Percentiles rank a stretch among this genome's conserved stretches.
These are phyloP conservation scores for Rhipidocladum racemiflorum DNA, from an alignment of 176 grass and related monocot species.

Conservation along the genomic window DNA sequence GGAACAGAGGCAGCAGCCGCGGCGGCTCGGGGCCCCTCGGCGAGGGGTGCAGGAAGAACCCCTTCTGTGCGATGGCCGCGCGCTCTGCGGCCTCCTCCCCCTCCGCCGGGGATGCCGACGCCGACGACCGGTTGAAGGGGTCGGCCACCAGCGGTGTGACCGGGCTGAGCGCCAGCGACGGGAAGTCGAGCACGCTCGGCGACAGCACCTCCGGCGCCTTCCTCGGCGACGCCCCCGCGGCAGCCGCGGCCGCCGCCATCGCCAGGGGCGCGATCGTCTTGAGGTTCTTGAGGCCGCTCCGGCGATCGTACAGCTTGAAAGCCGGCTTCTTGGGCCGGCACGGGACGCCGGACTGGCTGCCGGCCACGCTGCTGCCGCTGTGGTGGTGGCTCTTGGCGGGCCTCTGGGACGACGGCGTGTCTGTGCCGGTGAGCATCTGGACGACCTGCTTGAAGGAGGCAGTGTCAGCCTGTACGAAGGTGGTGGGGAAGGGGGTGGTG, in stretches of 20 bases:
- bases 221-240: conserved; percentile 43
- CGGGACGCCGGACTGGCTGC: background rate
- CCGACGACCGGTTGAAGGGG: conserved; percentile 65
- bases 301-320: conserved; percentile 81
- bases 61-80: conserved; percentile 63
- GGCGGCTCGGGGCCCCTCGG: conserved; percentile 67
- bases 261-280: conserved; percentile 76
- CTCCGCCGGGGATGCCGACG: conserved; percentile 38
- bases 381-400: conserved; percentile 23
- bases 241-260: conserved; percentile 38
- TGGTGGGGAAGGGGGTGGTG: conserved; percentile 71
- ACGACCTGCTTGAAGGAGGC: conserved; percentile 83
- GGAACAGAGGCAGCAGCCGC: conserved; percentile 81
- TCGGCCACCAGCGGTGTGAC: conserved; percentile 69
- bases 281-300: conserved; percentile 56
- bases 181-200: conserved; percentile 75
- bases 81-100: conserved; percentile 50
- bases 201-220: conserved; percentile 44
- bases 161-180: conserved; percentile 76
- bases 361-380: background rate
- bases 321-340: conserved; percentile 59
- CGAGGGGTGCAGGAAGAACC: conserved; percentile 83
- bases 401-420: conserved; percentile 34
- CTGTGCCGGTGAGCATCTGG: conserved; percentile 76
- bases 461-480: conserved; percentile 79